Percentiles rank a stretch among this genome's conserved stretches.
These are phyloP conservation scores for Bjerkandera adusta DNA, from an alignment of 1,284 basidiomycete genomes.

Conservation along the genomic window DNA sequence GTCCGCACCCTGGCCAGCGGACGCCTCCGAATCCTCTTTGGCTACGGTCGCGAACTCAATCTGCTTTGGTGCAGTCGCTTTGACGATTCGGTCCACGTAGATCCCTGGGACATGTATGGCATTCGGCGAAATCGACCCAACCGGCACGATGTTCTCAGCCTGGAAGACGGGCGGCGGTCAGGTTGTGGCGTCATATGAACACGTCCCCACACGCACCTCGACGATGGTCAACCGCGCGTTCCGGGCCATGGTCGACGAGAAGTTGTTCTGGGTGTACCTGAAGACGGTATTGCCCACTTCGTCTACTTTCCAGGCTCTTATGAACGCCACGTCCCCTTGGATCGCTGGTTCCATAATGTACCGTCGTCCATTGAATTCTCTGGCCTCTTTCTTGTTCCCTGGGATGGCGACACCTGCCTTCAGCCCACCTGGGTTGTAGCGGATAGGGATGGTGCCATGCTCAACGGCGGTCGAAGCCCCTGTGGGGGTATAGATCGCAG, in stretches of 20 bases:
- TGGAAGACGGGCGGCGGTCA: constrained; percentile 27
- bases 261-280: constrained; percentile 90
- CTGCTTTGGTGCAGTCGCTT: constrained; percentile 73
- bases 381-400: constrained; percentile 78
- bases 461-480: constrained; percentile 90
- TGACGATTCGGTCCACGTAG: constrained; percentile 87
- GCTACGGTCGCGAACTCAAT: constrained; percentile 80
- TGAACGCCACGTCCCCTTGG: constrained; percentile 84
- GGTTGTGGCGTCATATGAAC: not conserved
- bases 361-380: constrained; percentile 78
- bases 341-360: constrained; percentile 90
- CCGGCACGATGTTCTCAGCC: constrained; percentile 91
- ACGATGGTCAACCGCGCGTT: constrained; percentile 91
- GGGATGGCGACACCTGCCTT: constrained; percentile 62
- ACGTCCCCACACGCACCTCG: constrained; percentile 53
- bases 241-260: constrained; percentile 83
- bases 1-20: constrained; percentile 24
- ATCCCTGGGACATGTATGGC: constrained; percentile 84
- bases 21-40: constrained; percentile 28
- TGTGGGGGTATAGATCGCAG: constrained; percentile 95
- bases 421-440: constrained; percentile 69
- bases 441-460: constrained; percentile 71
- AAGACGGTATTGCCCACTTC: constrained; percentile 87
- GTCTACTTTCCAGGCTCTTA: constrained; percentile 95
- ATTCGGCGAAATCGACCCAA: constrained; percentile 82